Percentiles rank a stretch among this genome's conserved stretches.
These are phyloP conservation scores for Apiosordaria backusii DNA, from an alignment of 495 filamentous ascomycete genomes.

Conservation along the genomic window DNA sequence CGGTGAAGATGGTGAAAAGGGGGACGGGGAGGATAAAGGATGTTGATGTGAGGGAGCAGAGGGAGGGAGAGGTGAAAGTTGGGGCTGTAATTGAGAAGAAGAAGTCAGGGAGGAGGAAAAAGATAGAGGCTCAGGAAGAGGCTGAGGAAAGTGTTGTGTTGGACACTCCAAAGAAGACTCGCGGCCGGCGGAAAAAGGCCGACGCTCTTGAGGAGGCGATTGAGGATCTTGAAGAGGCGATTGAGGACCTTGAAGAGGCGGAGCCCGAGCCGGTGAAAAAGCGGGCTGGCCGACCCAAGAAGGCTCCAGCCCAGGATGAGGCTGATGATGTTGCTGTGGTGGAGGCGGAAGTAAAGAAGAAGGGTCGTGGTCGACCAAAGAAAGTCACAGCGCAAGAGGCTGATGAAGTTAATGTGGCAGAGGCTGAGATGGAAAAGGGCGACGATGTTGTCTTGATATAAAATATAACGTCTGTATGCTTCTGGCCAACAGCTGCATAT, in stretches of 20 bases:
- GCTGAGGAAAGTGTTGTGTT: not conserved
- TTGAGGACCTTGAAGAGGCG: not conserved
- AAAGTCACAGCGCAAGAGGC: not conserved
- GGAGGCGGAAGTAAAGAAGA: not conserved
- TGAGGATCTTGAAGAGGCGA: not conserved
- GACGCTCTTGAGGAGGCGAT: not conserved
- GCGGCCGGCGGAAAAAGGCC: not conserved
- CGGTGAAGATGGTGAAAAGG: not conserved
- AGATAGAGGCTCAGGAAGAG: not conserved
- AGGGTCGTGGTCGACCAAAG: not conserved
- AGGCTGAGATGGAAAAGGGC: too few species aligned
- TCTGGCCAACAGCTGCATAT: too few species aligned
- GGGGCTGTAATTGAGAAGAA: slow-evolving; percentile 5
- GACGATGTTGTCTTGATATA: too few species aligned
- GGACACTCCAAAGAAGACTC: not conserved
- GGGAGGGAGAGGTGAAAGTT: not conserved
- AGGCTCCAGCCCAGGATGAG: not conserved
- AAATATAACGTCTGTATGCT: too few species aligned
- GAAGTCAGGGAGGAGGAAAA: slow-evolving; percentile 7
- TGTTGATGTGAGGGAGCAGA: not conserved
- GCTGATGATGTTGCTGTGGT: not conserved
- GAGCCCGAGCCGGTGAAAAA: not conserved
- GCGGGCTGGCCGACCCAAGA: not conserved
- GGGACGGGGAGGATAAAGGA: not conserved
- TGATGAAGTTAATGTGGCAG: too few species aligned